Conservation (phyloP, 257 asterid species). For the Ilex aquifolium region DNA sequence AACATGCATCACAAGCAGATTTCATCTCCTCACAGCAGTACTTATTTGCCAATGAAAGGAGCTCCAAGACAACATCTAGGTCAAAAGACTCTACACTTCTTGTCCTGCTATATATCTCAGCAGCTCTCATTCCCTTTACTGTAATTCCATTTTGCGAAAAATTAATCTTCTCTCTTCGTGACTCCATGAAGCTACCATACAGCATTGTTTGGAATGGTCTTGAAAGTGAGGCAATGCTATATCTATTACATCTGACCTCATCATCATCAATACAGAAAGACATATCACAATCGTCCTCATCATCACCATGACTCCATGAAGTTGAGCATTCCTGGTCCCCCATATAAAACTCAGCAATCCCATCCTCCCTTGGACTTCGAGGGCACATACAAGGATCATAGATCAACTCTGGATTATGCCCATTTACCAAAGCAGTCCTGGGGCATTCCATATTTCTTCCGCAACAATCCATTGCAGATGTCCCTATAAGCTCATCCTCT, state of each 20-base stretch:
- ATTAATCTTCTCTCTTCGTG: constrained; percentile 66
- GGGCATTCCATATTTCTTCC: constrained; percentile 88
- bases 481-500: constrained; percentile 83
- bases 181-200: constrained; percentile 73
- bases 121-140: constrained; percentile 65
- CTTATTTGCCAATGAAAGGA: constrained; percentile 62
- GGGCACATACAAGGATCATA: constrained; percentile 58
- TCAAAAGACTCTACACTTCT: constrained; percentile 54
- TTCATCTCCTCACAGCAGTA: constrained; percentile 86
- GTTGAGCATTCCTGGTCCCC: constrained; percentile 62
- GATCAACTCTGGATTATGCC: constrained; percentile 82
- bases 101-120: constrained; percentile 64
- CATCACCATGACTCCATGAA: constrained; percentile 36
- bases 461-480: constrained; percentile 79
- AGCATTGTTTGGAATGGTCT: constrained; percentile 73
- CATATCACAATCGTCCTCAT: constrained; percentile 55
- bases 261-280: constrained; percentile 74
- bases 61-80: constrained; percentile 63
- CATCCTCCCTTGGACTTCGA: constrained; percentile 21
- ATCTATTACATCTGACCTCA: constrained; percentile 79
- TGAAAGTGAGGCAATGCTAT: constrained; percentile 70
- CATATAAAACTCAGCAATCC: constrained; percentile 14
- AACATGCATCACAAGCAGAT: constrained; percentile 62
- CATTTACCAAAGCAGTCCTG: constrained; percentile 43
- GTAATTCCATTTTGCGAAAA: constrained; percentile 69